These are phyloP conservation scores for Coffea canephora DNA, from an alignment of 257 asterid genomes.

Conservation along the genomic window DNA sequence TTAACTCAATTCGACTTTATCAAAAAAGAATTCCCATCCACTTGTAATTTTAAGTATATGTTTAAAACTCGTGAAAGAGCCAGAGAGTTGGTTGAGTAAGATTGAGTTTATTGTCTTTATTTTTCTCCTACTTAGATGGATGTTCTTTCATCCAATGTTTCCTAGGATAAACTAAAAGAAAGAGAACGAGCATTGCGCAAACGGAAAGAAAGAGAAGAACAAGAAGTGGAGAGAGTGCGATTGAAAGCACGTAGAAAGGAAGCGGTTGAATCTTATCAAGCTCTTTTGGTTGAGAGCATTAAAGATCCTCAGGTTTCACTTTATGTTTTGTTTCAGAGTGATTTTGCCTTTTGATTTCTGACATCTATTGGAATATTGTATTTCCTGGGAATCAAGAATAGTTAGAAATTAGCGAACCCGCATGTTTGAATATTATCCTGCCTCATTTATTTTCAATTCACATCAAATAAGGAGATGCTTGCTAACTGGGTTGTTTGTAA, in stretches of 20 bases:
- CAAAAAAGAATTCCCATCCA: background rate
- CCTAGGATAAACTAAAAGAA: conserved; percentile 86
- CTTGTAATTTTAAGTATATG: background rate
- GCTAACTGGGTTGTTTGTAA: background rate
- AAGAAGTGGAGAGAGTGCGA: conserved; percentile 98
- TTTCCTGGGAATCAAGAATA: background rate
- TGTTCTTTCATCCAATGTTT: conserved; percentile 4
- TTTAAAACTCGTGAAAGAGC: background rate
- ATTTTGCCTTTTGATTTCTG: background rate
- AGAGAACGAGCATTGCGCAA: conserved; percentile 85
- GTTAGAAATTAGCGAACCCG: no score
- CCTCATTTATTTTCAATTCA: no score
- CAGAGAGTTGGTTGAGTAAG: background rate
- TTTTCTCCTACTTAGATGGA: background rate
- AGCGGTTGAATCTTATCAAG: conserved; percentile 86
- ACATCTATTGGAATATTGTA: background rate
- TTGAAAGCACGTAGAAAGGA: conserved; percentile 90
- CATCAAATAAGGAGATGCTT: background rate
- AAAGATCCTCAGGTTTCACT: conserved; percentile 89
- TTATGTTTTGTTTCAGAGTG: conserved; percentile 3
- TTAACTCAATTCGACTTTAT: background rate
- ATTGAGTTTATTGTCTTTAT: background rate
- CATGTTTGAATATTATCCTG: no score
- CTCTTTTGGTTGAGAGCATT: conserved; percentile 88
- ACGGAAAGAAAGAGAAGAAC: conserved; percentile 98